Evolutionary conservation across 371 early-diverging fungal genomes (phyloP).

Genomic region (Actinomortierella wolfii): DNA sequence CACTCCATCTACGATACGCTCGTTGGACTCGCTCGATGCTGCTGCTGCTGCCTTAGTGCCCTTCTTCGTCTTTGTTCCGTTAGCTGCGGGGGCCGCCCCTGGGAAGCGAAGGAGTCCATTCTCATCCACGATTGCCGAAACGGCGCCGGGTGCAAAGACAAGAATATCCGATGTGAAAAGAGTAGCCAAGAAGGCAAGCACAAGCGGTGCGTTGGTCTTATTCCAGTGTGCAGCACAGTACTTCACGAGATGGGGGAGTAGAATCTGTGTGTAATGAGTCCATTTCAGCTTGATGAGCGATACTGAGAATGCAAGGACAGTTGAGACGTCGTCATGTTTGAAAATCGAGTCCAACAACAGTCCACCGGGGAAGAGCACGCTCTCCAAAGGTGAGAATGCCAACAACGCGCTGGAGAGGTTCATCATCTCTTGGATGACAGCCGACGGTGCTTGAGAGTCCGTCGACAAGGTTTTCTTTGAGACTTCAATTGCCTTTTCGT

Average conservation of each 20-base stretch:
- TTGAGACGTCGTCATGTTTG: conserved; percentile 51
- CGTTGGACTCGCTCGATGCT: conserved; percentile 9
- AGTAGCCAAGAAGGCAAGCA: conserved; percentile 61
- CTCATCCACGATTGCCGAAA: conserved; percentile 57
- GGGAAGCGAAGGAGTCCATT: conserved; percentile 67
- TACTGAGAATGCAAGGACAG: conserved; percentile 68
- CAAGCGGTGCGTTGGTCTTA: conserved; percentile 45
- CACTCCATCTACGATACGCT: conserved; percentile 47
- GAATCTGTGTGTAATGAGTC: conserved; percentile 68
- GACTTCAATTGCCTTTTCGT: conserved; percentile 40
- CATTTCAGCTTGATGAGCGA: conserved; percentile 69
- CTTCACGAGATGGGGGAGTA: conserved; percentile 69
- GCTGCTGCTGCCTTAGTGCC: conserved; percentile 1
- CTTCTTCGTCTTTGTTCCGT: conserved; percentile 16
- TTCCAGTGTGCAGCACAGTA: conserved; percentile 53
- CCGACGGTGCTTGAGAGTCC: conserved; percentile 29
- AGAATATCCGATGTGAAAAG: conserved; percentile 52
- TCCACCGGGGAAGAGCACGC: conserved; percentile 63
- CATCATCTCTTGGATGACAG: conserved; percentile 45
- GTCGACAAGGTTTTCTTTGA: conserved; percentile 33
- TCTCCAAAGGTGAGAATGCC: conserved; percentile 62
- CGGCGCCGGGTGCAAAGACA: conserved; percentile 49
- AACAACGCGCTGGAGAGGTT: conserved; percentile 53
- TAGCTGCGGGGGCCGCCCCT: conserved; percentile 3
- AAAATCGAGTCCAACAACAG: conserved; percentile 63